Conservation (phyloP, 768 basidiomycete species). For the Suillus bovinus region DNA sequence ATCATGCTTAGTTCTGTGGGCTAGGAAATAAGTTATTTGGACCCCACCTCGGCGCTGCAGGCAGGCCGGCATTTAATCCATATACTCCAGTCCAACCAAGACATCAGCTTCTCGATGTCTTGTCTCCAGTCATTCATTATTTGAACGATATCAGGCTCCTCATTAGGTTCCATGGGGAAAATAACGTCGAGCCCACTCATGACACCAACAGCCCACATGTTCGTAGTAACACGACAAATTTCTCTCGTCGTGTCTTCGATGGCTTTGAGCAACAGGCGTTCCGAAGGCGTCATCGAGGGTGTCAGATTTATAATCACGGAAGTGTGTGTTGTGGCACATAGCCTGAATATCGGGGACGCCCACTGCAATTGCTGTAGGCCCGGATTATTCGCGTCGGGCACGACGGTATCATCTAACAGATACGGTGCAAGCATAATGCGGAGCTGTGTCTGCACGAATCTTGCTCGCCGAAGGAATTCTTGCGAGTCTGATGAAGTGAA, state of each 20-base stretch:
- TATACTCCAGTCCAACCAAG: slow-evolving; percentile 25
- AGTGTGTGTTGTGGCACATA: slow-evolving; percentile 35
- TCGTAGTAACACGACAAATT: slow-evolving; percentile 20
- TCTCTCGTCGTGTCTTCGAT: slow-evolving; percentile 16
- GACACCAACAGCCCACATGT: slow-evolving; percentile 22
- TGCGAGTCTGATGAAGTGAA: slow-evolving; percentile 14
- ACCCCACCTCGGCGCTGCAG: slow-evolving; percentile 19
- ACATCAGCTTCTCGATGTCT: slow-evolving; percentile 15
- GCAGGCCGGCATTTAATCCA: slow-evolving; percentile 23
- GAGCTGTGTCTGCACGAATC: slow-evolving; percentile 20
- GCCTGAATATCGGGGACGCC: slow-evolving; percentile 31
- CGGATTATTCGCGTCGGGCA: slow-evolving; percentile 5
- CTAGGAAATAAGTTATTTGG: neutral
- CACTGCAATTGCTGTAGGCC: slow-evolving; percentile 18
- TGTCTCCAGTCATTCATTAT: slow-evolving; percentile 15
- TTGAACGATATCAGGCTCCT: neutral
- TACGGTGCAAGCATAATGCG: slow-evolving; percentile 19
- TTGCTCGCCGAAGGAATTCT: slow-evolving; percentile 10
- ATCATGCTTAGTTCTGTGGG: neutral
- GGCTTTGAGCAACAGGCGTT: slow-evolving; percentile 13
- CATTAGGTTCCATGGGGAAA: neutral
- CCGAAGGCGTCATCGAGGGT: slow-evolving; percentile 25
- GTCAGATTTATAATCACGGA: slow-evolving; percentile 12
- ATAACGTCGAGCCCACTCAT: slow-evolving; percentile 11
- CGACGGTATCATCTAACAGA: slow-evolving; percentile 8